phyloP scores from a whole-genome alignment of 257 asterid genomes.

The Scutellaria minor region DNA sequence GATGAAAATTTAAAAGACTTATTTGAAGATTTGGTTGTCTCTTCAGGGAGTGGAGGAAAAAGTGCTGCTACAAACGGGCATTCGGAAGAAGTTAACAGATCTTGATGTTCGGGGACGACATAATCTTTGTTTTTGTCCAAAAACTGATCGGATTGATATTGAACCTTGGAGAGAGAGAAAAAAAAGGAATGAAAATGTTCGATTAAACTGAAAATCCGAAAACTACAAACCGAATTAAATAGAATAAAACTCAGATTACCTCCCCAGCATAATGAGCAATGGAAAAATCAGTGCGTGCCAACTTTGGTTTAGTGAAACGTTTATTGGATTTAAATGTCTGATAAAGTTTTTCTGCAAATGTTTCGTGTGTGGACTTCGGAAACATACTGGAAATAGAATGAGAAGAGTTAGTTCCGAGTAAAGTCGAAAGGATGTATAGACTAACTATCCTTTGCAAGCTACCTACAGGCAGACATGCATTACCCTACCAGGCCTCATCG shows the following conservation, averaged over 20 bases:
- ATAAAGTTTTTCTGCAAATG: slow-evolving; percentile 91
- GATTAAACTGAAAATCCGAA: slow-evolving; percentile 30
- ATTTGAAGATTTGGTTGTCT: slow-evolving; percentile 69
- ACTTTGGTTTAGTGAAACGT: slow-evolving; percentile 86
- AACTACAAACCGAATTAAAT: slow-evolving; percentile 20
- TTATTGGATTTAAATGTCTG: slow-evolving; percentile 83
- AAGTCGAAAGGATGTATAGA: slow-evolving; percentile 10
- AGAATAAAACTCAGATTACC: slow-evolving; percentile 52
- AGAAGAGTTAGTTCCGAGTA: slow-evolving; percentile 32
- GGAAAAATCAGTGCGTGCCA: slow-evolving; percentile 77
- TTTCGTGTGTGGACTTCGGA: slow-evolving; percentile 92
- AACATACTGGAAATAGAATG: slow-evolving; percentile 76
- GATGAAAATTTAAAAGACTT: slow-evolving; percentile 92
- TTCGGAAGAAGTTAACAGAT: slow-evolving; percentile 65
- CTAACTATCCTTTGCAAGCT: slow-evolving; percentile 38
- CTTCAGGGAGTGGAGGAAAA: slow-evolving; percentile 81
- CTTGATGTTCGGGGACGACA: slow-evolving; percentile 92
- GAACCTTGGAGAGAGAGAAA: slow-evolving; percentile 59
- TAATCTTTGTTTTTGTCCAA: slow-evolving; percentile 94
- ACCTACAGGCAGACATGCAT: slow-evolving; percentile 43
- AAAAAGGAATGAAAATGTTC: slow-evolving; percentile 32
- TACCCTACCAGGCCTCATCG: slow-evolving; percentile 90
- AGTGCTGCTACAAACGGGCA: slow-evolving; percentile 77
- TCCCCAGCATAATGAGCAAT: slow-evolving; percentile 95
- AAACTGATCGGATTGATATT: slow-evolving; percentile 85